phyloP scores from a whole-genome alignment of 116 monocot genomes.

The Zostera marina region DNA sequence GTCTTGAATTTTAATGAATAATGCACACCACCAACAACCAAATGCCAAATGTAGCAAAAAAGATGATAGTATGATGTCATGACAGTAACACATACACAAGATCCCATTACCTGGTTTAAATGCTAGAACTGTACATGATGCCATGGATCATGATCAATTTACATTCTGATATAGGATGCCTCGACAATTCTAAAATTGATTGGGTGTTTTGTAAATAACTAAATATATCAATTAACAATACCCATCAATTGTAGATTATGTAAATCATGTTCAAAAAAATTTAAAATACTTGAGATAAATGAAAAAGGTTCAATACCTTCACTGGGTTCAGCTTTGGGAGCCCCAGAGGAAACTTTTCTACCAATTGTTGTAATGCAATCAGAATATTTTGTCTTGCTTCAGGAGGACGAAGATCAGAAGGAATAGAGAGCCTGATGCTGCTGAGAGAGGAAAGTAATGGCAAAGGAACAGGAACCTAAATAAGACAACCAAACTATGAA shows the following conservation, averaged over 20 bases:
- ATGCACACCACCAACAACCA: no score
- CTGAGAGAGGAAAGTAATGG: conserved; percentile 66
- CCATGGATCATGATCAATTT: no score
- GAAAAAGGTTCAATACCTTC: conserved; percentile 34
- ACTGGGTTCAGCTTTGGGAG: conserved; percentile 84
- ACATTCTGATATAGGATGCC: neutral
- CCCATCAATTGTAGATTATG: neutral
- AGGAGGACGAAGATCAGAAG: conserved; percentile 73
- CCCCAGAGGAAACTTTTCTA: conserved; percentile 63
- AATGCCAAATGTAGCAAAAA: no score
- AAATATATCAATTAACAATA: no score
- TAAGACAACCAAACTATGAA: neutral
- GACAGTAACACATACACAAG: no score
- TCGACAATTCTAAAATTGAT: neutral
- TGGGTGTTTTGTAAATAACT: neutral
- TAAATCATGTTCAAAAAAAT: neutral
- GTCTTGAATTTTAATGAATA: no score
- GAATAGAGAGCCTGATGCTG: conserved; percentile 74
- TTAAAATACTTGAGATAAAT: neutral
- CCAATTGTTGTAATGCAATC: conserved; percentile 75
- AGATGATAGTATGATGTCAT: no score
- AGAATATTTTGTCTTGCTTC: conserved; percentile 96
- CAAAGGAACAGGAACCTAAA: conserved; percentile 91
- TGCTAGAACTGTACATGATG: no score
- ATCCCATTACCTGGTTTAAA: no score